Conservation (phyloP, 768 basidiomycete species). For the Amylocystis lapponica region DNA sequence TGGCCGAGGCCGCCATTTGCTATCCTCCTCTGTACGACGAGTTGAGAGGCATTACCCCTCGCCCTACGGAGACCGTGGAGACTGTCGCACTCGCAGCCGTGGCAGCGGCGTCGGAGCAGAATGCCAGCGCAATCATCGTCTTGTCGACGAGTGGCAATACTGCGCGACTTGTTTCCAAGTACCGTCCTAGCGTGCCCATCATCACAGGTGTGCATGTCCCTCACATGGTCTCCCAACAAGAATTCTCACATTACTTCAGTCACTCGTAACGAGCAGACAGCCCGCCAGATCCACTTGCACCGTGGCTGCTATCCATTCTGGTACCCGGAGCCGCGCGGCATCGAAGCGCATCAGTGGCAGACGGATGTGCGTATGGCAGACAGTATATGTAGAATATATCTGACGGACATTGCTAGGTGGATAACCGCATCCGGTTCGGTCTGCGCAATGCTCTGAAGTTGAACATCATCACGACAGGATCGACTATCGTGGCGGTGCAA, state of each 20-base stretch:
- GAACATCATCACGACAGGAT: slow-evolving; percentile 83
- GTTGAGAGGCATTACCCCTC: slow-evolving; percentile 67
- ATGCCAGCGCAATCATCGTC: slow-evolving; percentile 91
- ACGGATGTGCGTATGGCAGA: slow-evolving; percentile 64
- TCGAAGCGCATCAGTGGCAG: slow-evolving; percentile 91
- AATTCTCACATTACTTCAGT: slow-evolving; percentile 40
- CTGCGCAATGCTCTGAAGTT: slow-evolving; percentile 77
- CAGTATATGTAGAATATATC: slow-evolving; percentile 3
- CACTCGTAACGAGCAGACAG: slow-evolving; percentile 92
- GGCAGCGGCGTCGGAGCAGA: slow-evolving; percentile 91
- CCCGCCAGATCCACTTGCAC: slow-evolving; percentile 95
- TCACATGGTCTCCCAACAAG: background rate
- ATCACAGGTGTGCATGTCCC: slow-evolving; percentile 68
- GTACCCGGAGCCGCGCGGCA: slow-evolving; percentile 92
- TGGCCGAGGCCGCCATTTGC: slow-evolving; percentile 94
- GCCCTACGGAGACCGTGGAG: slow-evolving; percentile 92
- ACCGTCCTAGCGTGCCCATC: slow-evolving; percentile 89
- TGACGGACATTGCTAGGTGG: slow-evolving; percentile 44
- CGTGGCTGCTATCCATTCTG: slow-evolving; percentile 96
- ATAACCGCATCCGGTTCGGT: slow-evolving; percentile 87
- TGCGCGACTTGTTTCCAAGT: slow-evolving; percentile 93
- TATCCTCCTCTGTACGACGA: slow-evolving; percentile 94
- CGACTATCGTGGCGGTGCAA: slow-evolving; percentile 91
- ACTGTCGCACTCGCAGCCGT: slow-evolving; percentile 96
- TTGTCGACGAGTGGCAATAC: slow-evolving; percentile 96